These are phyloP conservation scores for Phalaenopsis hybrid DNA, from an alignment of 116 monocot genomes.

Conservation along the genomic window DNA sequence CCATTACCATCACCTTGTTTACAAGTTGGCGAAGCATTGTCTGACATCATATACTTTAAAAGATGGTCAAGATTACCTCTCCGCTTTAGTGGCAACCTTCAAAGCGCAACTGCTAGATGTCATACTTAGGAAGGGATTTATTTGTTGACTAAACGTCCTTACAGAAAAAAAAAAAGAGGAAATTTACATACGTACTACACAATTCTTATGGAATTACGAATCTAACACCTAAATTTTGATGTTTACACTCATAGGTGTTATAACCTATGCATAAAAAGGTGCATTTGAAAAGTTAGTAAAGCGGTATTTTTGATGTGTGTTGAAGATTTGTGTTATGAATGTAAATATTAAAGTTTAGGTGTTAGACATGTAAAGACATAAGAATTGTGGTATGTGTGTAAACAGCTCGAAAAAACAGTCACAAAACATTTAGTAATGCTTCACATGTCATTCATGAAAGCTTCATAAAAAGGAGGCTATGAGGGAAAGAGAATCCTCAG, in stretches of 20 bases:
- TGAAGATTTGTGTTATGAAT: no score
- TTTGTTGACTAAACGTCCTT: neutral
- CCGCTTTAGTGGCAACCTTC: neutral
- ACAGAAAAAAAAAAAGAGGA: neutral
- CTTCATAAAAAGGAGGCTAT: neutral
- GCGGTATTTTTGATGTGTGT: no score
- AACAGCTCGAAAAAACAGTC: neutral
- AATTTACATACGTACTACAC: no score
- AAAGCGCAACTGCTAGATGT: neutral
- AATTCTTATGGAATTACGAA: no score
- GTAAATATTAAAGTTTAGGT: no score
- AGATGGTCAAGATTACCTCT: neutral
- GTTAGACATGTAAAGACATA: no score
- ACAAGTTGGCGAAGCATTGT: neutral
- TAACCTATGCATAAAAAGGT: no score
- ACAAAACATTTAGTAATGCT: neutral
- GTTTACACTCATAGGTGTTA: no score
- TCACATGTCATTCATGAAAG: neutral
- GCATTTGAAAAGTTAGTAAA: no score
- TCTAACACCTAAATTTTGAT: no score
- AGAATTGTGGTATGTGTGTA: no score
- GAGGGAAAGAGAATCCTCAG: neutral
- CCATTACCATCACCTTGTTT: neutral
- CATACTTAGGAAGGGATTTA: neutral
- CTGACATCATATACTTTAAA: neutral